Evolutionary conservation across 257 asterid genomes (phyloP), one percentile per base, ranked within the genome.

Genomic region (Orobanche coerulescens): DNA sequence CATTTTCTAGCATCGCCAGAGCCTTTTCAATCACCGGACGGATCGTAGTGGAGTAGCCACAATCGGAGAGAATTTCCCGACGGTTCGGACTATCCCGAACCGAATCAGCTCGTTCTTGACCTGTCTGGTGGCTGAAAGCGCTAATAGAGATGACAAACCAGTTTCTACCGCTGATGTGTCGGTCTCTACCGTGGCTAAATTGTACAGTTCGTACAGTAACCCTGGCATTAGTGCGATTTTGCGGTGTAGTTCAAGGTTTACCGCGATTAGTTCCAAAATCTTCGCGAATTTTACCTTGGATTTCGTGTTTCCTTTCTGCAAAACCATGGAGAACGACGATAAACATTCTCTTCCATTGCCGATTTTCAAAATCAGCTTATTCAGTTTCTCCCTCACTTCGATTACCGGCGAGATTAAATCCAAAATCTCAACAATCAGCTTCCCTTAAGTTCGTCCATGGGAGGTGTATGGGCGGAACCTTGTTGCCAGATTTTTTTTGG

Each of bases 101-200:
- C 92, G 85, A 71, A 82, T 65, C 33, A 89, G 71, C 58, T 89
- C 91, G 81, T 84, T 89, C 61, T 69, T 86, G 31, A 64, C 87
- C 71, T 66, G 53, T 25, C 84, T 78, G 24, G 83, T 74, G n/a
- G n/a, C n/a, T n/a, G n/a, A n/a, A n/a, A n/a, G n/a, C n/a, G n/a
- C n/a, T n/a, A n/a, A n/a, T n/a, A n/a, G n/a, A n/a, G n/a, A n/a
- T n/a, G n/a, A n/a, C n/a, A n/a, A n/a, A n/a, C n/a, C n/a, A n/a
- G n/a, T n/a, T n/a, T n/a, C n/a, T n/a, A n/a, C n/a, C n/a, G n/a
- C n/a, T n/a, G n/a, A n/a, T n/a, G n/a, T n/a, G n/a, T n/a, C n/a
- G n/a, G n/a, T n/a, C n/a, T n/a, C n/a, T n/a, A n/a, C n/a, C n/a
- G n/a, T n/a, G n/a, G n/a, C n/a, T n/a, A n/a, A n/a, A n/a, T n/a